Evolutionary conservation across 768 basidiomycete genomes (phyloP), one percentile per base, ranked within the genome.

Genomic region (Mycena galericulata): DNA sequence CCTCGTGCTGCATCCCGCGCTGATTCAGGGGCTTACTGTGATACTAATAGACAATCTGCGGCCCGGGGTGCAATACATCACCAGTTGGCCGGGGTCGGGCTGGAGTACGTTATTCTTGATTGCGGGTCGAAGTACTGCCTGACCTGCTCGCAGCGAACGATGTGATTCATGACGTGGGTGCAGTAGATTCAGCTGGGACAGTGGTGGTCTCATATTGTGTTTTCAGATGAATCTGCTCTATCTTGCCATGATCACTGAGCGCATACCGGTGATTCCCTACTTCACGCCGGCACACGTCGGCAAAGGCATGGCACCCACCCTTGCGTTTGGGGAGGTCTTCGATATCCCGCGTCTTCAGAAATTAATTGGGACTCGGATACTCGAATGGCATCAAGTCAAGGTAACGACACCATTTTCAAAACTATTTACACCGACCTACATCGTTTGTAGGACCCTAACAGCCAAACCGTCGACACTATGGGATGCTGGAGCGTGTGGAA

Each of bases 21-120:
- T n/a, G n/a, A n/a, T n/a, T n/a, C n/a, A n/a, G n/a, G n/a, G n/a
- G n/a, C 3, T 29, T 17, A 2, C 15, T 14, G 8, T 62, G n/a
- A 63, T 45, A 11, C 12, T 3, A 27, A 24, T 36, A 83, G 85
- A 85, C 63, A 86, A 86, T 65, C 75, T 86, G 20, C 80, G 80
- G 18, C 75, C 79, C n/a, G 84, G 84, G 41, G 79, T 78, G 6
- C 73, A 82, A 61, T 86, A 86, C 65, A 80, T 86, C 54, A 85
- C 85, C 0, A 80, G 81, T 12, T 86, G 83, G 83, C 77, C 81
- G 9, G 80, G 80, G 30, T 80, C 83, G 2, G 85, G 85, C 24
- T 86, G 83, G 82, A 85, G 78, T 77, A 62, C 60, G 76, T 76
- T 17, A 15, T 17, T 38, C 11, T 17, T 17, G 1, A 7, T 4